Evolutionary conservation across 2,329 filamentous ascomycete species (phyloP).

Genomic region (Phialemonium atrogriseum): DNA sequence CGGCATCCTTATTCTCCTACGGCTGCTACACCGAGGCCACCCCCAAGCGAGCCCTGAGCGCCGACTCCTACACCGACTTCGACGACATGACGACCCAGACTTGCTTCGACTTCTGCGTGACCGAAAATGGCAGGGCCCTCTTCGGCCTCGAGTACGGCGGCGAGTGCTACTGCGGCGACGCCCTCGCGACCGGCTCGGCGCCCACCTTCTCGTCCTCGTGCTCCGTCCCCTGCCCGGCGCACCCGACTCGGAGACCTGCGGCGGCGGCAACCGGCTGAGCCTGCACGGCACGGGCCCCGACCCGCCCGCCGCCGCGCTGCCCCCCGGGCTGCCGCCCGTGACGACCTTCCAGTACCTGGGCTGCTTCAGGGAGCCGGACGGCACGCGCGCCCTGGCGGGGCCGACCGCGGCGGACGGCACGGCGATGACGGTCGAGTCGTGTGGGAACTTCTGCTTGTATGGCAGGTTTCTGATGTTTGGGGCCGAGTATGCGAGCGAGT

Average conservation of each 20-base stretch:
- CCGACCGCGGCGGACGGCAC: slow-evolving; percentile 5
- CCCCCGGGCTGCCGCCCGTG: slow-evolving; percentile 6
- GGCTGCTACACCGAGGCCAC: slow-evolving; percentile 13
- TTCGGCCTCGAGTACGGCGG: slow-evolving; percentile 12
- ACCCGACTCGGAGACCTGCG: slow-evolving; percentile 9
- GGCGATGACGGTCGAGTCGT: slow-evolving; percentile 9
- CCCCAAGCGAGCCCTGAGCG: slow-evolving; percentile 8
- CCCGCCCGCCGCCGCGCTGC: slow-evolving; percentile 6
- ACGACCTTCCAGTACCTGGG: slow-evolving; percentile 4
- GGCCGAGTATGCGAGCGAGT: slow-evolving; percentile 13
- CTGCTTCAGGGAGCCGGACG: slow-evolving; percentile 10
- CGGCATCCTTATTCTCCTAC: too few relatives aligned
- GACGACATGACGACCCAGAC: slow-evolving; percentile 8
- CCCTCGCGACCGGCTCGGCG: slow-evolving; percentile 10
- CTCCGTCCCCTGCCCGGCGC: slow-evolving; percentile 10
- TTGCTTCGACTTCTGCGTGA: slow-evolving; percentile 11
- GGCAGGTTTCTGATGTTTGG: slow-evolving; percentile 11
- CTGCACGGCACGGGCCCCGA: slow-evolving; percentile 8
- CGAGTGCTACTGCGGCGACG: slow-evolving; percentile 13
- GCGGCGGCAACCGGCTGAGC: slow-evolving; percentile 11
- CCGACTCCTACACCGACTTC: slow-evolving; percentile 5
- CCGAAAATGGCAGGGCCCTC: slow-evolving; percentile 3
- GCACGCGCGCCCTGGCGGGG: slow-evolving; percentile 9
- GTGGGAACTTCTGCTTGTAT: slow-evolving; percentile 11
- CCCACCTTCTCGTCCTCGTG: slow-evolving; percentile 11